These are phyloP conservation scores for Niveomyces coronatus DNA, from an alignment of 2,329 filamentous ascomycete species.

Conservation along the genomic window DNA sequence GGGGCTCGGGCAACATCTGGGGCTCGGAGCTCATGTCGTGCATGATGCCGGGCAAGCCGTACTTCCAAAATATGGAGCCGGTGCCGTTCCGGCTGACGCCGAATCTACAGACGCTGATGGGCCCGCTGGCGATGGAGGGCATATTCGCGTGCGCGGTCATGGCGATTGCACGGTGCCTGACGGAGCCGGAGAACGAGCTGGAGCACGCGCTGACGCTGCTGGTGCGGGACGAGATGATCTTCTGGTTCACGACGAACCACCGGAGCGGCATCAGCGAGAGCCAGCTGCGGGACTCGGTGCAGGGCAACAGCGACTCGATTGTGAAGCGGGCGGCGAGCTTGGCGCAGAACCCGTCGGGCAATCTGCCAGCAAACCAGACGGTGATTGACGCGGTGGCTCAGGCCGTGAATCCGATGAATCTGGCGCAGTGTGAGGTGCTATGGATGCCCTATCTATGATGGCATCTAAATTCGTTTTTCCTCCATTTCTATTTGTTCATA, in stretches of 20 bases:
- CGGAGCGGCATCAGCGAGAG: conserved; percentile 46
- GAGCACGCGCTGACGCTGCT: conserved; percentile 91
- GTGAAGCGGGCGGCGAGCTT: conserved; percentile 83
- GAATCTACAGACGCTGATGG: conserved; percentile 93
- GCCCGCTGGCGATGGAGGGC: conserved; percentile 87
- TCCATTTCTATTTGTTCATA: not conserved
- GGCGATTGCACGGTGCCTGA: conserved; percentile 90
- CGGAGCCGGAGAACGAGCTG: conserved; percentile 81
- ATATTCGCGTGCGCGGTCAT: conserved; percentile 94
- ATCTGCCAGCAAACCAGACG: conserved; percentile 90
- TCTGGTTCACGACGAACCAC: conserved; percentile 82
- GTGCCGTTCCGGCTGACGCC: conserved; percentile 96
- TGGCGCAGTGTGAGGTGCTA: conserved; percentile 80
- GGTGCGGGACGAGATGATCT: conserved; percentile 95
- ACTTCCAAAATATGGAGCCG: conserved; percentile 90
- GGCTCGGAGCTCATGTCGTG: conserved; percentile 86
- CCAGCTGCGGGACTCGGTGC: conserved; percentile 68
- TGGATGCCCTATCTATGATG: conserved; percentile 92
- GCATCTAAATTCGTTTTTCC: not conserved
- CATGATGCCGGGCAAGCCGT: conserved; percentile 73
- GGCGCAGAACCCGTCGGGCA: conserved; percentile 66
- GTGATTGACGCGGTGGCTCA: conserved; percentile 90
- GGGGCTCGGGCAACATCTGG: conserved; percentile 87
- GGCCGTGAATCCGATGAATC: conserved; percentile 82
- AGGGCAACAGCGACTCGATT: conserved; percentile 80